phyloP scores from a whole-genome alignment of 1,284 basidiomycete genomes.

The Microbotryum intermedium region DNA sequence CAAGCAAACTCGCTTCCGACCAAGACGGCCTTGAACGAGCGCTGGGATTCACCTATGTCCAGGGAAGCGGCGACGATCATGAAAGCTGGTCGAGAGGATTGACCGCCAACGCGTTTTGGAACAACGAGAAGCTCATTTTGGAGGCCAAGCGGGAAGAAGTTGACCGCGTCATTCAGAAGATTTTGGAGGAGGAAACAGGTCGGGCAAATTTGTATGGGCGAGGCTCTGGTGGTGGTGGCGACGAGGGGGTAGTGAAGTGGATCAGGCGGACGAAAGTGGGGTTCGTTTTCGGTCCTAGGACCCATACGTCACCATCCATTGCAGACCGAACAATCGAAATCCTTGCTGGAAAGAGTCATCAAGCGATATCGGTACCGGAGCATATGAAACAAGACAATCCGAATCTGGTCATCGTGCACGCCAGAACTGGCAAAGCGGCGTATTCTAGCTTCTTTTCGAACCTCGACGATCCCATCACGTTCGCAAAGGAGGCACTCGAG shows the following conservation, averaged over 20 bases:
- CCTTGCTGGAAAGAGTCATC: no score
- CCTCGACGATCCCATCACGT: neutral
- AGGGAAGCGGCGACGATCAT: slow-evolving; percentile 58
- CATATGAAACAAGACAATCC: no score
- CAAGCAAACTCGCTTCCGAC: slow-evolving; percentile 53
- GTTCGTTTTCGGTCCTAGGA: no score
- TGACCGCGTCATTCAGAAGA: slow-evolving; percentile 44
- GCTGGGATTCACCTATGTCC: slow-evolving; percentile 65
- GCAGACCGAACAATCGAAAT: no score
- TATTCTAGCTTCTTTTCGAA: slow-evolving; percentile 16
- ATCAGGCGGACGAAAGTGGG: no score
- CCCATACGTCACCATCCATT: no score
- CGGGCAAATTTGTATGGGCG: neutral
- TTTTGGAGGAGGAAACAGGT: slow-evolving; percentile 39
- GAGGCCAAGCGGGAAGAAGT: slow-evolving; percentile 46
- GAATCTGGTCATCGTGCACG: neutral
- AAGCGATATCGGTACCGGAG: no score
- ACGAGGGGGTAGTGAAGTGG: neutral
- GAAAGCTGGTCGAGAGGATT: slow-evolving; percentile 49
- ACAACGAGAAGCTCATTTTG: slow-evolving; percentile 49
- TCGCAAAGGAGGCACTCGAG: neutral
- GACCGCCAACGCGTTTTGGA: slow-evolving; percentile 66
- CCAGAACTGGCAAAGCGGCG: slow-evolving; percentile 16
- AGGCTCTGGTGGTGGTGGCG: neutral
- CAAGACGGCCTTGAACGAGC: slow-evolving; percentile 53